Percentiles rank a stretch among this genome's conserved stretches.
phyloP scores from a whole-genome alignment of 2,329 filamentous ascomycete species.

The Ceratocystis alfenasii region DNA sequence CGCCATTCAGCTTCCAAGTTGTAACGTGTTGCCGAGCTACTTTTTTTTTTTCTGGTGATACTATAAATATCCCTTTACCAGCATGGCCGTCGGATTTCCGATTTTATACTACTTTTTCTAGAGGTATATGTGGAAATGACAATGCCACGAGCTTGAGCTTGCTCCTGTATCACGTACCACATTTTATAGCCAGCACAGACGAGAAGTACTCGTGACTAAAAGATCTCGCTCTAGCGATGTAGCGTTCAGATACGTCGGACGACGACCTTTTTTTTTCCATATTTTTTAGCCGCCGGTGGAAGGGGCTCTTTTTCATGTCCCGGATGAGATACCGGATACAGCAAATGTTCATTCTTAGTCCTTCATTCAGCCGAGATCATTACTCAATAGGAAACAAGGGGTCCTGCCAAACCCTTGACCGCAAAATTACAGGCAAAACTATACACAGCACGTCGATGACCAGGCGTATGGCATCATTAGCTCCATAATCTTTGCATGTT shows the following conservation, averaged over 20 bases:
- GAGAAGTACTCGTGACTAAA: not conserved
- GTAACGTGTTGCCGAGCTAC: not conserved
- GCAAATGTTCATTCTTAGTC: no score
- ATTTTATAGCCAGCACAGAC: constrained; percentile 1
- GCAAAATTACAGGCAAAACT: not conserved
- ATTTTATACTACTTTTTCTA: not conserved
- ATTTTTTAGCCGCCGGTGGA: not conserved
- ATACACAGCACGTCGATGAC: not conserved
- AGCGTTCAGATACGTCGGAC: not conserved
- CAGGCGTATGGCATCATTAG: constrained; percentile 9
- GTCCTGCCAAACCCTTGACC: not conserved
- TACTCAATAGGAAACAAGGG: not conserved
- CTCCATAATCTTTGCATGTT: not conserved
- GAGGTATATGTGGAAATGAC: not conserved
- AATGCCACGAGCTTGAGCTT: not conserved
- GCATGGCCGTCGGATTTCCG: not conserved
- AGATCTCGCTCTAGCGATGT: not conserved
- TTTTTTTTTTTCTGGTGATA: not conserved
- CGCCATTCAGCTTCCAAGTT: not conserved
- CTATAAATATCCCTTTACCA: not conserved
- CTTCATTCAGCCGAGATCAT: not conserved
- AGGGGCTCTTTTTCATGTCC: not conserved
- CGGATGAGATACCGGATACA: not conserved
- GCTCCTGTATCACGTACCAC: not conserved
- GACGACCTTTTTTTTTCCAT: not conserved